A percentile compares a stretch with the other conserved stretches of the same genome.
These are phyloP conservation scores for Exserohilum rostratum DNA, from an alignment of 2,329 filamentous ascomycete species.

Conservation along the genomic window DNA sequence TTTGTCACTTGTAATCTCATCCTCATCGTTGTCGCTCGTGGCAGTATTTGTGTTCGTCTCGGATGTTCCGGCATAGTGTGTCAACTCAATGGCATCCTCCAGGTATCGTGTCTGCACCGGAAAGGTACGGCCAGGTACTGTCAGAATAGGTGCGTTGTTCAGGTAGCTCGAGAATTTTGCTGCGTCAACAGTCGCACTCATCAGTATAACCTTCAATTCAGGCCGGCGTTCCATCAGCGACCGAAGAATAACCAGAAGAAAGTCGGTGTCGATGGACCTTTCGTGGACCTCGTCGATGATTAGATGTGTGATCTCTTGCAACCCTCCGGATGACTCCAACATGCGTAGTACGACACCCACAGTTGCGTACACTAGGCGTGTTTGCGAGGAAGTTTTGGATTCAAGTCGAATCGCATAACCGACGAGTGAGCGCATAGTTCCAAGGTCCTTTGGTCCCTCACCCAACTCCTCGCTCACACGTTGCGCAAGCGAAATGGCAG, in stretches of 20 bases:
- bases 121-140: conserved; percentile 91
- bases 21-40: conserved; percentile 54
- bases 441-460: conserved; percentile 80
- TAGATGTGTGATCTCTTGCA: conserved; percentile 89
- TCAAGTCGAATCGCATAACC: conserved; percentile 95
- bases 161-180: conserved; percentile 90
- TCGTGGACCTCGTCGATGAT: conserved; percentile 99
- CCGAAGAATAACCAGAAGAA: conserved; percentile 88
- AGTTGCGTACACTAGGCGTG: conserved; percentile 85
- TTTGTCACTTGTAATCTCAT: conserved; percentile 55
- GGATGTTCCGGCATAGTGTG: conserved; percentile 65
- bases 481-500: conserved; percentile 89
- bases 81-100: conserved; percentile 90
- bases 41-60: conserved; percentile 59
- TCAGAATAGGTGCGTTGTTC: conserved; percentile 81
- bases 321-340: conserved; percentile 85
- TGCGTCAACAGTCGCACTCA: conserved; percentile 97
- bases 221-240: conserved; percentile 77
- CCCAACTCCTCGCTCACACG: conserved; percentile 95
- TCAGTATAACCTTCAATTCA: conserved; percentile 89
- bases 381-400: conserved; percentile 80
- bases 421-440: conserved; percentile 81
- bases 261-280: conserved; percentile 88
- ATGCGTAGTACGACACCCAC: conserved; percentile 95
- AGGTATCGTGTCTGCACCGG: conserved; percentile 87